These are phyloP conservation scores for Cylindrodendrum hubeiense DNA, from an alignment of 2,329 filamentous ascomycete species.

Conservation along the genomic window DNA sequence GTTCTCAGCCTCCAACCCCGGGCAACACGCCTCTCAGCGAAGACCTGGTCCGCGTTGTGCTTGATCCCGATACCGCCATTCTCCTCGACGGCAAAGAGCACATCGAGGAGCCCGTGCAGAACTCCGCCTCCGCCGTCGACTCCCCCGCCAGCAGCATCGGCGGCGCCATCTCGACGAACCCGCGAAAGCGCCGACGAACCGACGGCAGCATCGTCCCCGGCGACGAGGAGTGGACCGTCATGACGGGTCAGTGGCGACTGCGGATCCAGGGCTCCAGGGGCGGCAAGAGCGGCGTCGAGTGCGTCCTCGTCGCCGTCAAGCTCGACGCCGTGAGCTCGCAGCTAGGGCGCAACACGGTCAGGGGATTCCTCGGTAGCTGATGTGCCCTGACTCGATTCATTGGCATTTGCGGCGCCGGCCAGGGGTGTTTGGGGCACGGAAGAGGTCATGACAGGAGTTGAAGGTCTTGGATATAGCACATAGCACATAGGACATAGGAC, in stretches of 20 bases:
- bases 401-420: background rate
- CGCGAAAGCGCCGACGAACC: constrained; percentile 60
- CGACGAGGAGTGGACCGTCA: constrained; percentile 71
- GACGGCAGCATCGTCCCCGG: constrained; percentile 48
- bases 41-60: constrained; percentile 73
- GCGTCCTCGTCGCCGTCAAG: constrained; percentile 81
- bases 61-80: constrained; percentile 72
- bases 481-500: constrained; percentile 6
- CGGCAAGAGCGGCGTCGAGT: constrained; percentile 71
- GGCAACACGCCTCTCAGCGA: constrained; percentile 78
- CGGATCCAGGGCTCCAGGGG: constrained; percentile 68
- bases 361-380: constrained; percentile 69
- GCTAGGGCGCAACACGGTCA: constrained; percentile 72
- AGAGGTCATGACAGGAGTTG: constrained; percentile 17
- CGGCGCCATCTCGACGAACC: constrained; percentile 42
- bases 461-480: constrained; percentile 7
- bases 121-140: constrained; percentile 38
- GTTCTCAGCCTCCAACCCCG: constrained; percentile 72
- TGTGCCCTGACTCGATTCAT: background rate
- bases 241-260: constrained; percentile 78
- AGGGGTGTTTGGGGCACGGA: constrained; percentile 10
- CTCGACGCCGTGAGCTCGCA: constrained; percentile 79
- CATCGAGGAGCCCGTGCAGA: constrained; percentile 41
- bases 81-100: constrained; percentile 68
- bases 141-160: constrained; percentile 44